Evolutionary conservation across 2,329 filamentous ascomycete species (phyloP).

Genomic region (Ceratocystis ficicola): DNA sequence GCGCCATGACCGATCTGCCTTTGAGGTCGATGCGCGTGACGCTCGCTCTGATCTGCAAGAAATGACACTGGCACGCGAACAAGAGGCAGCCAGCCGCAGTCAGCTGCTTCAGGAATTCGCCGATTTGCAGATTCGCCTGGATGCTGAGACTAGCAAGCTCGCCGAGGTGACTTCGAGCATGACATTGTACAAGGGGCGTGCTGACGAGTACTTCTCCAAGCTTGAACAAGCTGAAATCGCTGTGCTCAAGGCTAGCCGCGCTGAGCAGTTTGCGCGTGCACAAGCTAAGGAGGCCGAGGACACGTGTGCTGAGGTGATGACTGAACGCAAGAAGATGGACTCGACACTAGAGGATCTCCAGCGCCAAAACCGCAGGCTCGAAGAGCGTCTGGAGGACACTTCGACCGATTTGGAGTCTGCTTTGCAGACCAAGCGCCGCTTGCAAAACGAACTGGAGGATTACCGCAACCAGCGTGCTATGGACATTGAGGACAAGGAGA

Average conservation of each 20-base stretch:
- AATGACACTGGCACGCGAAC: constrained; percentile 63
- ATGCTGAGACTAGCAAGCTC: constrained; percentile 75
- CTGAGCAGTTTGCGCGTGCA: constrained; percentile 85
- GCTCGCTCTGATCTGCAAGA: constrained; percentile 73
- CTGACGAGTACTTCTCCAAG: constrained; percentile 94
- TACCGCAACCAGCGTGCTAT: constrained; percentile 91
- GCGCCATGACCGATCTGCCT: constrained; percentile 62
- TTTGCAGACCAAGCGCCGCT: constrained; percentile 78
- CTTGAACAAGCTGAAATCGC: constrained; percentile 94
- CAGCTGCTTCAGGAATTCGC: constrained; percentile 87
- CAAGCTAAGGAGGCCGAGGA: constrained; percentile 88
- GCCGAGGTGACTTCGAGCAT: constrained; percentile 75
- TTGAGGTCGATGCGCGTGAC: constrained; percentile 83
- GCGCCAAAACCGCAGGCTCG: constrained; percentile 74
- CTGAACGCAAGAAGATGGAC: constrained; percentile 85
- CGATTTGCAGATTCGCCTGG: constrained; percentile 83
- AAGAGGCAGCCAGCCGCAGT: constrained; percentile 74
- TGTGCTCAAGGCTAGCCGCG: constrained; percentile 79
- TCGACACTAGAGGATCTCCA: constrained; percentile 78
- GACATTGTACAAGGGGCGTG: constrained; percentile 76
- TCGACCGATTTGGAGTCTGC: constrained; percentile 79
- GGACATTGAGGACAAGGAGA: constrained; percentile 93
- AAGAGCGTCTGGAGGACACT: constrained; percentile 83
- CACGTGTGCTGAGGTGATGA: constrained; percentile 76
- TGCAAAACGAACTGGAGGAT: constrained; percentile 95